Evolutionary conservation across 495 filamentous ascomycete genomes (phyloP).

Genomic region (Alectoria sarmentosa): DNA sequence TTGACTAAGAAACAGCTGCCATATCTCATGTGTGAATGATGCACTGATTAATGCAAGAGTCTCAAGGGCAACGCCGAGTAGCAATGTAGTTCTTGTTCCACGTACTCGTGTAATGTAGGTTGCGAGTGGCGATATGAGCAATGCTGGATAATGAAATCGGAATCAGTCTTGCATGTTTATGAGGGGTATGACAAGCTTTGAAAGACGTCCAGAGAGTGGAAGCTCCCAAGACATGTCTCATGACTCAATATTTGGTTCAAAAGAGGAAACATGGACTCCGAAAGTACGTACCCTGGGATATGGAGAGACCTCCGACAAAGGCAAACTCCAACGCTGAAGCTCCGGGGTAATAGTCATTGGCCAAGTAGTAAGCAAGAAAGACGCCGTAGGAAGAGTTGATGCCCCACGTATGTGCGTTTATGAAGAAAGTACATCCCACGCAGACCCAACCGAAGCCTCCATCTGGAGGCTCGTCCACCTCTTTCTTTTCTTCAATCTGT

Average conservation of each 20-base stretch:
- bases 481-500: slow-evolving; percentile 8
- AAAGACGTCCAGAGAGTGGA: no score
- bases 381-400: slow-evolving; percentile 51
- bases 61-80: slow-evolving; percentile 49
- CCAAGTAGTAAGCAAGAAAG: slow-evolving; percentile 59
- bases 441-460: slow-evolving; percentile 58
- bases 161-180: no score
- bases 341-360: slow-evolving; percentile 46
- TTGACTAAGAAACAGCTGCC: slow-evolving; percentile 66
- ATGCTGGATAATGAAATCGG: no score
- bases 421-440: slow-evolving; percentile 43
- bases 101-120: slow-evolving; percentile 45
- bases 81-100: slow-evolving; percentile 45
- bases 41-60: slow-evolving; percentile 50
- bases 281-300: no score
- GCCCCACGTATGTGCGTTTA: slow-evolving; percentile 58
- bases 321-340: slow-evolving; percentile 53
- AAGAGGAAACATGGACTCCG: no score
- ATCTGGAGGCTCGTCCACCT: slow-evolving; percentile 40
- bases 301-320: slow-evolving; percentile 61
- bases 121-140: slow-evolving; percentile 53
- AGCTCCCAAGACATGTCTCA: no score
- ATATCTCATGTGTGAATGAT: slow-evolving; percentile 55
- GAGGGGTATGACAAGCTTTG: no score
- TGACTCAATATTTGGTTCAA: no score